Base-by-base conservation (phyloP, 2,329 filamentous ascomycete genomes). In the Aspergillus fijiensis region DNA sequence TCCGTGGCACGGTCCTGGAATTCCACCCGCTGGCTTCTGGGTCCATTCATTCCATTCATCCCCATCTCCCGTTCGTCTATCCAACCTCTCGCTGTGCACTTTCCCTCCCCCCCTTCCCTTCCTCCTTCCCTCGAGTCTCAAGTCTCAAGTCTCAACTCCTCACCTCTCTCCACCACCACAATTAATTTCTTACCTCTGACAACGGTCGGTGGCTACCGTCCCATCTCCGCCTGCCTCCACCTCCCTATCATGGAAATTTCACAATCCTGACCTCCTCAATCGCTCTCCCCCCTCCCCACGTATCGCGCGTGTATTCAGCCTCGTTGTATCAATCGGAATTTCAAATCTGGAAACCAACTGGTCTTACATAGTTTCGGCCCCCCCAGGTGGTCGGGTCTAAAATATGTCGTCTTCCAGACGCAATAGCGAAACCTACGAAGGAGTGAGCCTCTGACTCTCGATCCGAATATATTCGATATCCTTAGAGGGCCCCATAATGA, bases 391-490 rank as follows among this genome's bases (percentile, higher is more conserved):
- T 63, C 59, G 53, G 49, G 52, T 42, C 54, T 51, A 61, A 62
- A 67, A 74, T 69, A 45, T 45, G 39, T 45, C 39, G 57, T 72
- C 73, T 58, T 74, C 76, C 52, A 76, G 69, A 60, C 69, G 72
- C 60, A 76, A 76, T 63, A 76, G 74, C 63, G 73, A 70, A 63
- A 77, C 79, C 62, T 76, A 77, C 61, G 76, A 78, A 72, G 76
- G 74, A 69, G 77, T 80, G 58, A 69, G 73, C 65, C 33, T 45
- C 16, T 45, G 39, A 45, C 39, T 23, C 42, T 29, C n/a, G 29
- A 52, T 19, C 31, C 21, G 12, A 35, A 27, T 21, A 45, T 49
- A 52, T 19, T n/a, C n/a, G 33, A 23, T 57, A 35, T 57, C 60
- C 53, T 59, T 49, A 23, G 61, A 47, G 39, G 39, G 48, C 58